Conservation (phyloP, 495 filamentous ascomycete genomes). For the Xylaria grammica region DNA sequence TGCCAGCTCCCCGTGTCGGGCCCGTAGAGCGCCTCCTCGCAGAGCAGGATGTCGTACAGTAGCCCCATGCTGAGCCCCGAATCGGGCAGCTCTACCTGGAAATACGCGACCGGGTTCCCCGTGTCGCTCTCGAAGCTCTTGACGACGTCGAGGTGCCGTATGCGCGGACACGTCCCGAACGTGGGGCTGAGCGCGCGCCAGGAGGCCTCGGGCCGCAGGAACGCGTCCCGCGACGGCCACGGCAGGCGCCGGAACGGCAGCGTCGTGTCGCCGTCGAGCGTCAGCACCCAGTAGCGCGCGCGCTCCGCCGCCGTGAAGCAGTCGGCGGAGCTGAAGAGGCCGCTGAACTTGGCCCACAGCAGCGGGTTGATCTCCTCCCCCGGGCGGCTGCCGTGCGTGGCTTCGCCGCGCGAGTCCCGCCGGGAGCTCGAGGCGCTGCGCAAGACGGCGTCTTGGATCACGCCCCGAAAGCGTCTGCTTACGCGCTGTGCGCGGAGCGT, state of each 20-base stretch:
- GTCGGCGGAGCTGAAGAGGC: slow-evolving; percentile 29
- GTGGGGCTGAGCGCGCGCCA: slow-evolving; percentile 34
- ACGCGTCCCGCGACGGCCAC: slow-evolving; percentile 26
- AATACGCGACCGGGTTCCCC: slow-evolving; percentile 27
- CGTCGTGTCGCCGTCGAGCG: slow-evolving; percentile 31
- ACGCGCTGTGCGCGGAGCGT: slow-evolving; percentile 11
- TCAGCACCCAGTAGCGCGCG: slow-evolving; percentile 18
- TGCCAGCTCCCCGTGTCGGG: slow-evolving; percentile 29
- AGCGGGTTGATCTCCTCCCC: slow-evolving; percentile 25
- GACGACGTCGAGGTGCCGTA: slow-evolving; percentile 30
- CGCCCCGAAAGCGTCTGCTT: background rate
- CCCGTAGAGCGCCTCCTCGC: slow-evolving; percentile 32
- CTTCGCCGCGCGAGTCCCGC: background rate
- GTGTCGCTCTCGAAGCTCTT: slow-evolving; percentile 23
- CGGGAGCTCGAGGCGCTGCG: background rate
- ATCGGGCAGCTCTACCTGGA: slow-evolving; percentile 29
- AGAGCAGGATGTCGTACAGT: slow-evolving; percentile 32
- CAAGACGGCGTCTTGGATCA: slow-evolving; percentile 6
- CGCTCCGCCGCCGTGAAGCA: slow-evolving; percentile 29
- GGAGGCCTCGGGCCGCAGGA: slow-evolving; percentile 29
- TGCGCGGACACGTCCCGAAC: slow-evolving; percentile 28
- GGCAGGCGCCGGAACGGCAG: slow-evolving; percentile 31
- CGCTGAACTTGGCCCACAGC: slow-evolving; percentile 27
- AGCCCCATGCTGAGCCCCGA: slow-evolving; percentile 34
- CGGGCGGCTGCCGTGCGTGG: background rate